phyloP scores from a whole-genome alignment of 2,329 filamentous ascomycete species.

The Fusarium sp. region DNA sequence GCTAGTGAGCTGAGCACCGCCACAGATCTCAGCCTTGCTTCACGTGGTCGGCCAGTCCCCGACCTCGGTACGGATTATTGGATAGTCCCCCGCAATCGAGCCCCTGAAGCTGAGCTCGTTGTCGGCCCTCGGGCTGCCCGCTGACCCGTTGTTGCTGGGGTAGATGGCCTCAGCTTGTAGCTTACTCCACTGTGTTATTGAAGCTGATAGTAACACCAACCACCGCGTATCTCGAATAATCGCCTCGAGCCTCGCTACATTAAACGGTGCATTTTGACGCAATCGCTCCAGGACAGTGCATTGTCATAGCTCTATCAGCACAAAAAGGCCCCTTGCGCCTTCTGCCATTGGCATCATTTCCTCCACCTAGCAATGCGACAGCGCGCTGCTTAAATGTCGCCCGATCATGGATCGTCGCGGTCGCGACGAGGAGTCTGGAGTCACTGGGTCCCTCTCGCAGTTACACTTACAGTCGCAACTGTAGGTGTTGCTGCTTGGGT shows the following conservation, averaged over 20 bases:
- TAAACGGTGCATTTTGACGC: conserved; percentile 20
- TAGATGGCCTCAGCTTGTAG: conserved; percentile 41
- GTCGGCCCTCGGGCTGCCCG: conserved; percentile 42
- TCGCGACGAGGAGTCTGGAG: conserved; percentile 73
- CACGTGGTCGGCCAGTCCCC: conserved; percentile 33
- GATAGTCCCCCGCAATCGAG: conserved; percentile 39
- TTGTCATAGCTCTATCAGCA: background rate
- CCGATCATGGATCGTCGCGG: conserved; percentile 69
- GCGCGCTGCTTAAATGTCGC: conserved; percentile 62
- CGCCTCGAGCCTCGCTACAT: conserved; percentile 30
- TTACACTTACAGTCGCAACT: conserved; percentile 89
- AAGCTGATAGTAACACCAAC: conserved; percentile 46
- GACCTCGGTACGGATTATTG: conserved; percentile 46
- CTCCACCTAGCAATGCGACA: conserved; percentile 51
- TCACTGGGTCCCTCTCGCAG: conserved; percentile 89
- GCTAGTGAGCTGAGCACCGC: conserved; percentile 23
- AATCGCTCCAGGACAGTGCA: conserved; percentile 9
- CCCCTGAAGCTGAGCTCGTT: conserved; percentile 42
- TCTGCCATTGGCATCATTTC: conserved; percentile 36
- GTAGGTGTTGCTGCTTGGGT: conserved; percentile 90
- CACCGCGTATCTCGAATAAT: conserved; percentile 44
- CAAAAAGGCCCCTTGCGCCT: conserved; percentile 33
- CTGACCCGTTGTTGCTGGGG: conserved; percentile 45
- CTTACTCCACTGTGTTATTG: conserved; percentile 45
- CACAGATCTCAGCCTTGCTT: conserved; percentile 25